Evolutionary conservation across 208 protist genomes (phyloP).

Genomic region (Acanthamoeba rhysodes): DNA sequence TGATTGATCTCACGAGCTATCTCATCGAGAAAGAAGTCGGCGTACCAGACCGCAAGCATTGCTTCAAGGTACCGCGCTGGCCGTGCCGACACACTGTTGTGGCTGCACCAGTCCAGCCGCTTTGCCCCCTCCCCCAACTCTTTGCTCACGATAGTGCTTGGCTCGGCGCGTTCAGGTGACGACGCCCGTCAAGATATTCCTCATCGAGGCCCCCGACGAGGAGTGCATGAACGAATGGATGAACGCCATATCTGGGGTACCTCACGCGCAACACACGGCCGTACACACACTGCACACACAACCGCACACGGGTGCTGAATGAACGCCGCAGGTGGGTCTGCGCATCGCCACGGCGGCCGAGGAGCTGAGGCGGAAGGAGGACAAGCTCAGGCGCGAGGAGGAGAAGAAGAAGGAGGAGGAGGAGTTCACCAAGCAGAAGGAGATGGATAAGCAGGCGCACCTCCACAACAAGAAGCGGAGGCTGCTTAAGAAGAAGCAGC

Average conservation of each 20-base stretch:
- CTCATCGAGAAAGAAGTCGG: slow-evolving; percentile 23
- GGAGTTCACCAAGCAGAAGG: slow-evolving; percentile 45
- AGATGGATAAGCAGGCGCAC: slow-evolving; percentile 36
- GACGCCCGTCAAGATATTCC: slow-evolving; percentile 25
- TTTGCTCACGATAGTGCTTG: background rate
- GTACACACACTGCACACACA: background rate
- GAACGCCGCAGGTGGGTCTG: background rate
- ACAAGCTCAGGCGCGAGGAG: slow-evolving; percentile 1
- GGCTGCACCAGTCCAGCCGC: background rate
- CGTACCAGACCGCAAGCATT: slow-evolving; percentile 21
- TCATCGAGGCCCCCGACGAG: slow-evolving; percentile 36
- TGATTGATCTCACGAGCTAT: slow-evolving; percentile 27
- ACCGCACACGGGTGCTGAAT: too few species aligned
- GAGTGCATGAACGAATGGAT: background rate
- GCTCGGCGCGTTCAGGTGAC: background rate
- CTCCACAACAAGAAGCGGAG: slow-evolving; percentile 11
- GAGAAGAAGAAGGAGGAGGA: background rate
- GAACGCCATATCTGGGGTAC: background rate
- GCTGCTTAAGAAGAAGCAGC: slow-evolving; percentile 36
- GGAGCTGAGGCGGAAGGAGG: slow-evolving; percentile 33
- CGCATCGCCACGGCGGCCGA: background rate
- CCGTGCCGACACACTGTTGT: too few species aligned
- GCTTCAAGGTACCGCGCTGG: slow-evolving; percentile 13
- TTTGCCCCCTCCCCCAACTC: background rate
- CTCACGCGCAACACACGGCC: background rate